Evolutionary conservation across 805 yeast genomes (phyloP).

Genomic region (Candida silvicultrix): DNA sequence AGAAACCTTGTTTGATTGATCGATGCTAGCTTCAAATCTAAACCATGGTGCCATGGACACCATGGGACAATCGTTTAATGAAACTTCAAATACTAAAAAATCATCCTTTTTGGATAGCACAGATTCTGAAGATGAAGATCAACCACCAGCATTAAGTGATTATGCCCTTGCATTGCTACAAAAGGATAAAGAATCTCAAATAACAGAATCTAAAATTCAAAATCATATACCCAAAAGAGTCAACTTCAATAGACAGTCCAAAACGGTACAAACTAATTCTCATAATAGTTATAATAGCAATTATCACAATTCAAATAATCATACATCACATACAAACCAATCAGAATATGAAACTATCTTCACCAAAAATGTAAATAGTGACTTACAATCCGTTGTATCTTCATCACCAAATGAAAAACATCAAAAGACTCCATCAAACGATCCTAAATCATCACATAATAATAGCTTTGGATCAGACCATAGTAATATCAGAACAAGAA

Average conservation of each 20-base stretch:
- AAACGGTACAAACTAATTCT: neutral
- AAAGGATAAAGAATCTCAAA: conserved; percentile 18
- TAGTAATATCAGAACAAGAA: conserved; percentile 18
- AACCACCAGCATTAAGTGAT: conserved; percentile 55
- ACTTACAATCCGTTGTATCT: conserved; percentile 10
- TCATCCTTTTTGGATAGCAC: neutral
- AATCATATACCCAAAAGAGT: conserved; percentile 16
- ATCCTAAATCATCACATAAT: conserved; percentile 7
- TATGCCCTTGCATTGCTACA: conserved; percentile 49
- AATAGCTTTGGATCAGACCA: conserved; percentile 8
- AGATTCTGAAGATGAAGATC: conserved; percentile 35
- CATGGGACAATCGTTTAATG: neutral
- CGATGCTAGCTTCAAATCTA: neutral
- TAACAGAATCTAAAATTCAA: neutral
- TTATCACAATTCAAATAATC: conserved; percentile 7
- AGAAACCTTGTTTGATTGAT: neutral
- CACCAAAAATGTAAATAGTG: conserved; percentile 11
- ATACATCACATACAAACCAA: conserved; percentile 13
- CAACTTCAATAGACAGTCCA: conserved; percentile 16
- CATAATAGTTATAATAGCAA: conserved; percentile 4
- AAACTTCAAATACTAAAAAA: neutral
- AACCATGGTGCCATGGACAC: neutral
- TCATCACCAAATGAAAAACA: conserved; percentile 9
- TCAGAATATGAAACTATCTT: conserved; percentile 20
- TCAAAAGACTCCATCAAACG: conserved; percentile 16